Evolutionary conservation across 805 yeast genomes (phyloP).

Genomic region (Ogataea chonburiensis): DNA sequence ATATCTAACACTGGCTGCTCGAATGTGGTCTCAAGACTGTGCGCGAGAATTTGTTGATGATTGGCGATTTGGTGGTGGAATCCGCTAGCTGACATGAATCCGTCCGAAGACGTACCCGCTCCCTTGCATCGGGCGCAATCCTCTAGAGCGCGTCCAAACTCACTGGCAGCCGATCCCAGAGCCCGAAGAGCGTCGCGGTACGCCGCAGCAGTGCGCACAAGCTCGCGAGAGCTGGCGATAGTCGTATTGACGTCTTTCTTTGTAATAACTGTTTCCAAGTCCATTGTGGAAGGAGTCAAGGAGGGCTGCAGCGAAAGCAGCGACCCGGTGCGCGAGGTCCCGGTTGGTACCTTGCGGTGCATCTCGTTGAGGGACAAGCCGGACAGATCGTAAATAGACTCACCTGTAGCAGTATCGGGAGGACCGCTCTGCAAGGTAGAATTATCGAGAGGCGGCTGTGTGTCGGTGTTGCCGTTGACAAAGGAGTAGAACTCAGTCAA

Average conservation of each 20-base stretch:
- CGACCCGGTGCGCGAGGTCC: slow-evolving; percentile 21
- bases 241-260: slow-evolving; percentile 56
- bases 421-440: slow-evolving; percentile 4
- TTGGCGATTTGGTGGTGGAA: slow-evolving; percentile 73
- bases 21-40: slow-evolving; percentile 53
- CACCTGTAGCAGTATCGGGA: slow-evolving; percentile 1
- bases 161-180: slow-evolving; percentile 61
- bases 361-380: slow-evolving; percentile 6
- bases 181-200: slow-evolving; percentile 46
- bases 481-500: slow-evolving; percentile 58
- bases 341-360: slow-evolving; percentile 6
- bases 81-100: slow-evolving; percentile 71
- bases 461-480: slow-evolving; percentile 35
- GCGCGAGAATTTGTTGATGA: slow-evolving; percentile 69
- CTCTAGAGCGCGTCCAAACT: slow-evolving; percentile 70
- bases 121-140: slow-evolving; percentile 62
- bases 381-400: slow-evolving; percentile 7
- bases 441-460: slow-evolving; percentile 4
- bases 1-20: slow-evolving; percentile 50
- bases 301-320: slow-evolving; percentile 44
- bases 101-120: slow-evolving; percentile 57
- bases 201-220: slow-evolving; percentile 45
- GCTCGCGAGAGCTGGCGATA: slow-evolving; percentile 45
- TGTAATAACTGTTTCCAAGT: slow-evolving; percentile 59
- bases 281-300: slow-evolving; percentile 52